Percentiles rank a stretch among this genome's conserved stretches.
Conservation (phyloP, 148 eudicot species). For the Rhododendron ovatum region DNA sequence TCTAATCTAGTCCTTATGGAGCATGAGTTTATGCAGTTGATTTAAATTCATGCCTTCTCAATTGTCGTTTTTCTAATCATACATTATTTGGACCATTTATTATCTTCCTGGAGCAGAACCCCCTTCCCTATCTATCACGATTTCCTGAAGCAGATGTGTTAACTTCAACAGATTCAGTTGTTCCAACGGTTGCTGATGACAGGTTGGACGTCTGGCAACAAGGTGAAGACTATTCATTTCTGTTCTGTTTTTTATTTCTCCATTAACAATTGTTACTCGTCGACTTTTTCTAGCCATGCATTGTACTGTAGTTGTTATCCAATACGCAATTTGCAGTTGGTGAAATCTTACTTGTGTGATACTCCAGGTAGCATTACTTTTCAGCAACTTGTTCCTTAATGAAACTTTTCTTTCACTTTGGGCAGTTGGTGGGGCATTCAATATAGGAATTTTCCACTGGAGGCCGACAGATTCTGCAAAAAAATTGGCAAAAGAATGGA, state of each 20-base stretch:
- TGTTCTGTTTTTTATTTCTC: neutral
- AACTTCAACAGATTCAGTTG: constrained; percentile 89
- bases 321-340: neutral
- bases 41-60: neutral
- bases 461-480: constrained; percentile 76
- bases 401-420: constrained; percentile 16
- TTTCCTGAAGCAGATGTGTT: constrained; percentile 95
- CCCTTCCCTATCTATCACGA: constrained; percentile 91
- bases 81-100: neutral
- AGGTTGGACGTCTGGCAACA: constrained; percentile 80
- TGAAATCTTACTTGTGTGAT: neutral
- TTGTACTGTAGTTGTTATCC: neutral
- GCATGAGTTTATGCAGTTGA: neutral
- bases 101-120: constrained; percentile 62
- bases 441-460: constrained; percentile 96
- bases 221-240: constrained; percentile 39
- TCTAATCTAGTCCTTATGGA: neutral
- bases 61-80: neutral
- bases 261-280: neutral
- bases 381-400: neutral
- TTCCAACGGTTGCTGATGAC: constrained; percentile 87
- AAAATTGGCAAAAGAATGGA: constrained; percentile 92
- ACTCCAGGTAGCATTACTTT: neutral
- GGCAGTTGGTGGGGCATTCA: constrained; percentile 79
- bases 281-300: neutral